Evolutionary conservation across 352 stramenopile species (phyloP).

Genomic region (Aphanomyces cochlioides): DNA sequence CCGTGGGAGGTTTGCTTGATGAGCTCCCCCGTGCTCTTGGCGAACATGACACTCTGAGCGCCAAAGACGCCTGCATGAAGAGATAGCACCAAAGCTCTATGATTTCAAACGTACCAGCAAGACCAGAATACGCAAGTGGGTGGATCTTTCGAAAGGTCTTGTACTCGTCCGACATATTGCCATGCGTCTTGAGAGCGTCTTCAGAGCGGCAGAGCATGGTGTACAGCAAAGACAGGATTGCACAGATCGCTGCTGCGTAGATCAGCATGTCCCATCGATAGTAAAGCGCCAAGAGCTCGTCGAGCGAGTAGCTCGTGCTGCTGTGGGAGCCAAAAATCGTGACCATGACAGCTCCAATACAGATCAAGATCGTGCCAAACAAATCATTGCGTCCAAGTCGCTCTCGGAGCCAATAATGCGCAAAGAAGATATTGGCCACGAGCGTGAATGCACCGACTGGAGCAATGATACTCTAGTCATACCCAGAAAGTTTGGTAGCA

Average conservation of each 20-base stretch:
- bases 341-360: conserved; percentile 67
- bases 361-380: conserved; percentile 59
- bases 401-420: conserved; percentile 69
- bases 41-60: conserved; percentile 78
- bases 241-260: conserved; percentile 42
- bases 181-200: conserved; percentile 40
- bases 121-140: conserved; percentile 61
- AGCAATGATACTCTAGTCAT: conserved; percentile 64
- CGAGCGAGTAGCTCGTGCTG: conserved; percentile 67
- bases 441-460: conserved; percentile 76
- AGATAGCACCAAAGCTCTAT: no score
- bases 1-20: conserved; percentile 76
- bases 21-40: conserved; percentile 77
- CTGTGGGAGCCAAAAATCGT: conserved; percentile 72
- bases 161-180: conserved; percentile 48
- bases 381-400: conserved; percentile 62
- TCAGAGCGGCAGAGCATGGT: conserved; percentile 46
- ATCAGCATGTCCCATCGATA: conserved; percentile 56
- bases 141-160: conserved; percentile 54
- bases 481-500: no score
- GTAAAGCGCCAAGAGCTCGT: conserved; percentile 73
- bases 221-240: conserved; percentile 47
- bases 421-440: conserved; percentile 80
- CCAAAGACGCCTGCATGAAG: conserved; percentile 45
- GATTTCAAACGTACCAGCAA: conserved; percentile 40